Evolutionary conservation across 1,284 basidiomycete genomes (phyloP).

Genomic region (Macrocystidia cucumis): DNA sequence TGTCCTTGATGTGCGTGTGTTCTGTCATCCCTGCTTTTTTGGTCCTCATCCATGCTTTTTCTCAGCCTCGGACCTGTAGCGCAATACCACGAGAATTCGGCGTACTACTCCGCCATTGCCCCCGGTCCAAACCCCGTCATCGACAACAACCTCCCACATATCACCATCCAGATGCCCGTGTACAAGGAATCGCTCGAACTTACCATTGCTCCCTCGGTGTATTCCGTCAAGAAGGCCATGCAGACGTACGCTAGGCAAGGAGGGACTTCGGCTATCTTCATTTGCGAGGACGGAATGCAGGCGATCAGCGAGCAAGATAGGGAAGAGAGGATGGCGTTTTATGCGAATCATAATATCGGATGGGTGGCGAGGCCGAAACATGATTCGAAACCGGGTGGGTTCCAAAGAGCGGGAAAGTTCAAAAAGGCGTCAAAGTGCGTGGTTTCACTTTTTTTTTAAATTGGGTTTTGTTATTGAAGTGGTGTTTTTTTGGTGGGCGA

Average conservation of each 20-base stretch:
- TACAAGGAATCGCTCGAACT: slow-evolving; percentile 70
- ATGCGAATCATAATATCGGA: slow-evolving; percentile 78
- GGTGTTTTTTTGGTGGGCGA: too few relatives aligned
- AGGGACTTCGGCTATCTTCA: slow-evolving; percentile 70
- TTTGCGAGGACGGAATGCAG: slow-evolving; percentile 76
- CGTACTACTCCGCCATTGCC: slow-evolving; percentile 64
- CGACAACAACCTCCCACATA: slow-evolving; percentile 64
- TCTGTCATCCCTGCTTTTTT: slow-evolving; percentile 1
- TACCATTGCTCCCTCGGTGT: slow-evolving; percentile 70
- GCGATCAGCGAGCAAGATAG: slow-evolving; percentile 55
- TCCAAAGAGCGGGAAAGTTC: slow-evolving; percentile 77
- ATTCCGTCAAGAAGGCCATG: slow-evolving; percentile 82
- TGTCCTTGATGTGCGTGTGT: slow-evolving; percentile 41
- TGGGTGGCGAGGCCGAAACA: slow-evolving; percentile 77
- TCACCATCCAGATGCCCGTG: slow-evolving; percentile 77
- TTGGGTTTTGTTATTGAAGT: slow-evolving; percentile 2
- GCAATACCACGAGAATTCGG: slow-evolving; percentile 70
- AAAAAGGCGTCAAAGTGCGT: slow-evolving; percentile 76
- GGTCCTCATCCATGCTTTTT: slow-evolving; percentile 4
- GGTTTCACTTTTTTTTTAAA: background rate
- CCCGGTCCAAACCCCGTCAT: slow-evolving; percentile 56
- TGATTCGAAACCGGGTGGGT: slow-evolving; percentile 49
- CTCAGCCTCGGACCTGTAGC: slow-evolving; percentile 63
- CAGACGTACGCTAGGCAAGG: slow-evolving; percentile 76
- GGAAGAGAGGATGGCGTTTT: slow-evolving; percentile 62